phyloP scores from a whole-genome alignment of 768 basidiomycete genomes.

The Antrodiella citrinella region DNA sequence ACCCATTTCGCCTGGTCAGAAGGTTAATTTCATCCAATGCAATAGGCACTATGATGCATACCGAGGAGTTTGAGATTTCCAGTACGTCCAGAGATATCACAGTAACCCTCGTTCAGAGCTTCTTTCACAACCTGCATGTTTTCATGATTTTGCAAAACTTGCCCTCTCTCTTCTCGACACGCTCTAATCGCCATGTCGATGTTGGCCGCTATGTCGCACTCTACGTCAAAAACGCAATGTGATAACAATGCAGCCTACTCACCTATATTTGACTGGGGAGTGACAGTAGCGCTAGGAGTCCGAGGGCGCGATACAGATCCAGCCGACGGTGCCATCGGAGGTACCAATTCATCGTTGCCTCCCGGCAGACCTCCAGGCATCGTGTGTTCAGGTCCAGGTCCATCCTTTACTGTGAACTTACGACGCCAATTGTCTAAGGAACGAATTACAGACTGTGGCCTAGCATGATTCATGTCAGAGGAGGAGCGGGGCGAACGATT shows the following conservation, averaged over 20 bases:
- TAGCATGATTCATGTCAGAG: too few species aligned
- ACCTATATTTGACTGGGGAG: constrained; percentile 39
- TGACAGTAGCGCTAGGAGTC: constrained; percentile 21
- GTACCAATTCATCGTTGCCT: neutral
- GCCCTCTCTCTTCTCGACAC: constrained; percentile 59
- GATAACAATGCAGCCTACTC: too few species aligned
- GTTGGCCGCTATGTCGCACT: constrained; percentile 46
- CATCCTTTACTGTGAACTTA: constrained; percentile 12
- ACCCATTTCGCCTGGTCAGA: constrained; percentile 47
- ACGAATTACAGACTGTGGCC: neutral
- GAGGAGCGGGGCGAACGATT: too few species aligned
- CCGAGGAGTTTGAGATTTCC: constrained; percentile 59
- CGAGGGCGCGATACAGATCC: constrained; percentile 5
- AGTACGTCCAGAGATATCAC: constrained; percentile 61
- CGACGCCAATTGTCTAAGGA: constrained; percentile 22
- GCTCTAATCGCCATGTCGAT: constrained; percentile 67
- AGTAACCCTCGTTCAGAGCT: constrained; percentile 73
- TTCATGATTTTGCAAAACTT: constrained; percentile 53
- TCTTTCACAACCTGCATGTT: constrained; percentile 69
- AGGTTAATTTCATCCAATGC: neutral
- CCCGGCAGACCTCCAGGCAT: neutral
- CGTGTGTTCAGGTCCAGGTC: neutral
- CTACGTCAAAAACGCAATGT: too few species aligned
- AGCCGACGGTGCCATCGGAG: constrained; percentile 4
- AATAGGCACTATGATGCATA: constrained; percentile 19